Base-by-base conservation (phyloP, 495 filamentous ascomycete species). In the Bryoglossum gracile region DNA sequence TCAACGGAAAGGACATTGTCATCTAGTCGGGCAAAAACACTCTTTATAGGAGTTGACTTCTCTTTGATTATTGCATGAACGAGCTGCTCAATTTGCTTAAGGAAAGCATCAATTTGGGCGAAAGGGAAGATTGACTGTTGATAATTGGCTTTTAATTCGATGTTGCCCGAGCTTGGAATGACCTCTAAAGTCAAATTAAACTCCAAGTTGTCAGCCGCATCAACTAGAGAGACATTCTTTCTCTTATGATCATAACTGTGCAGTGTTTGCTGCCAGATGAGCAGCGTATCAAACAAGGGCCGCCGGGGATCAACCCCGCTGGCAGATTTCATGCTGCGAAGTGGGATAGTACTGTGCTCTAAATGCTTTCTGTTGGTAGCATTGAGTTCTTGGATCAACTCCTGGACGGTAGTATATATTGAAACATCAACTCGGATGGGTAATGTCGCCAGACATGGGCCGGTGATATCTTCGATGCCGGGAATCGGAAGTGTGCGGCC, bases 231-330 rank as follows among this genome's bases (percentile, higher is more conserved):
- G 10, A 88, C 69, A 6, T 55, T 22, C 9, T 53, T 41, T 16
- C 51, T 33, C 1, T 52, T 48, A 0, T 57, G 53, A 10, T 64
- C 58, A 11, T 65, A 57, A 13, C 60, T 68, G 32, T 72, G 57
- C 8, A 81, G 62, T 2, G 78, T 81, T 59, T 91, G 80, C 50
- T 94, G 87, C 71, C 87, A 94, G 4, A 87, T 79, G 40, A 91
- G 71, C 1, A 90, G 68, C 0, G 80, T 74, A 44, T 90, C 83
- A 50, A 87, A 91, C 2, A 87, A 61, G 5, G 57, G 59, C 23
- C 68, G 61, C 0, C 65, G 65, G 1, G 74, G 58, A 11, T 71
- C 62, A 0, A 82, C 50, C 0, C 69, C 72, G 22, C 70, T 76
- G 0, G 62, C 59, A 41, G 71, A 76, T 52, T 79, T 85, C 47